Base-by-base conservation (phyloP, 129 eudicot species). In the Pseudognaphalium luteoalbum region DNA sequence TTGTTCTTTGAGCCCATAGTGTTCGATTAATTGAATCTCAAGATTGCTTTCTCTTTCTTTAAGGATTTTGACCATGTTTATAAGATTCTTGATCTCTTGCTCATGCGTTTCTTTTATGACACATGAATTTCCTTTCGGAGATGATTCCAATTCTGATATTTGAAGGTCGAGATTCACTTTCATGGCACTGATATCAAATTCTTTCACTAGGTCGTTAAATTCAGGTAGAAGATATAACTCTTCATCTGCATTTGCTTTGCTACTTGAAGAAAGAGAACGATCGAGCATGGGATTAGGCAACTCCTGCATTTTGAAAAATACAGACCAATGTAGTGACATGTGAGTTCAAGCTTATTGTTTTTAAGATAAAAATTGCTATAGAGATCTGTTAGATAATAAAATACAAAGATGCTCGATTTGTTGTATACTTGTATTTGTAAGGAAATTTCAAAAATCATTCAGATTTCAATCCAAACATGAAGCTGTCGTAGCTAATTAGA, bases 1-100 rank as follows among this genome's bases (percentile, higher is more conserved):
- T 74, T 93, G 97, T 81, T 93, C 96, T 82, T 88, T 84, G 35
- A 93, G 96, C 65, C 98, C 93, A 33, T 87, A 87, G 73, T 85
- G 90, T 70, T 88, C 96, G 25, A 93, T 91, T 83, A 91, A 68
- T 15, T 91, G 92, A 4, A 75, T 80, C 86, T 93, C 93, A 28
- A 93, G 87, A 11, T 28, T 78, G 34, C 71, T 85, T 80, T 93
- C 98, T 75, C 91, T 84, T 71, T 91, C 93, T 65, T 81, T 73
- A 7, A 91, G 97, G 71, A 68, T 74, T 71, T 81, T 70, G 59
- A 93, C 91, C 74, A 68, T 85, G 82, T 74, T 79, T 72, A 72
- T 72, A 34, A 93, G 86, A 72, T 56, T 87, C 59, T 65, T 76
- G 39, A 93, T 76, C 77, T 93, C 98, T 83, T 77, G 83, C 75